Conservation (phyloP, 179 eudicot genomes). For the Corrigiola litoralis region DNA sequence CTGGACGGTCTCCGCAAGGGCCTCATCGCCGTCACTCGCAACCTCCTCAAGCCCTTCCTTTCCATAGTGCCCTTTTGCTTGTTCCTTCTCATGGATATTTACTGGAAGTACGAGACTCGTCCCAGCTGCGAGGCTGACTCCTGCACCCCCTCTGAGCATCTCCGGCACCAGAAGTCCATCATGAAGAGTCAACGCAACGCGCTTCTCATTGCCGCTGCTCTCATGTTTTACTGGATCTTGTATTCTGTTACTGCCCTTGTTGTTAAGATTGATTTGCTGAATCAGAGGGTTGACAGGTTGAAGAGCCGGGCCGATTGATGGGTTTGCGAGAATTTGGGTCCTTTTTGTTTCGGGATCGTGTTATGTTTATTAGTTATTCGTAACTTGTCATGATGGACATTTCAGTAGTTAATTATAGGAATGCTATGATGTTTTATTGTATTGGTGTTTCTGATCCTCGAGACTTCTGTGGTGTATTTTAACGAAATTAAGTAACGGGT, state of each 20-base stretch:
- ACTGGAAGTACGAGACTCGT: conserved; percentile 77
- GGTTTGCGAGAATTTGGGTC: neutral
- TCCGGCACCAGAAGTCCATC: conserved; percentile 69
- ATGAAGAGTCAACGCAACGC: conserved; percentile 67
- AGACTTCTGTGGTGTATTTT: too few species aligned
- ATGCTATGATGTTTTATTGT: too few species aligned
- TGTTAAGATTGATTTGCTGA: conserved; percentile 54
- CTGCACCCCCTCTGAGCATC: conserved; percentile 53
- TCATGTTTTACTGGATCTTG: conserved; percentile 66
- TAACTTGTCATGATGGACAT: too few species aligned
- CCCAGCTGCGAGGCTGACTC: conserved; percentile 48
- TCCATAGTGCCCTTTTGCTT: conserved; percentile 64
- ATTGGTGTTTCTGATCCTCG: too few species aligned
- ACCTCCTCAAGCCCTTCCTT: conserved; percentile 64
- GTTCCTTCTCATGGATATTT: conserved; percentile 61
- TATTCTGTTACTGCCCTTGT: conserved; percentile 58
- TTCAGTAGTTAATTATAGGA: too few species aligned
- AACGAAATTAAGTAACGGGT: too few species aligned
- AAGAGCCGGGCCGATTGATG: conserved; percentile 50
- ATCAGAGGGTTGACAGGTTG: conserved; percentile 55
- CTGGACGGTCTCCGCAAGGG: conserved; percentile 53
- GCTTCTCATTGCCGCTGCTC: conserved; percentile 51
- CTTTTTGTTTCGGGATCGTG: neutral
- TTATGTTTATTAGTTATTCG: too few species aligned
- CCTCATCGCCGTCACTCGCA: conserved; percentile 51